These are phyloP conservation scores for Pseudocercospora vitis DNA, from an alignment of 2,329 filamentous ascomycete genomes.

Conservation along the genomic window DNA sequence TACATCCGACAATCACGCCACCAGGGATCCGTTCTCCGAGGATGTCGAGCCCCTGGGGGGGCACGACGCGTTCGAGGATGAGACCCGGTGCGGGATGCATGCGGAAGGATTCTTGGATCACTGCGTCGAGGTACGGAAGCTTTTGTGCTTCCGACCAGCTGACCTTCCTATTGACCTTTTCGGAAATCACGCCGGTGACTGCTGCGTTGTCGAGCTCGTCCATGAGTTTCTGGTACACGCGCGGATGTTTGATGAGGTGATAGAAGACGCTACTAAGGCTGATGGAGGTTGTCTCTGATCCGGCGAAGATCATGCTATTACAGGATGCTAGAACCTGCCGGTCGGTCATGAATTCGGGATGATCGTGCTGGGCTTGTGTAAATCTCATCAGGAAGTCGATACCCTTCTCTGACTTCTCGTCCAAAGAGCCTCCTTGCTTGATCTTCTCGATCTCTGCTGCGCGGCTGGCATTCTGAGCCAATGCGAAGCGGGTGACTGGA, in stretches of 20 bases:
- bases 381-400: conserved; percentile 71
- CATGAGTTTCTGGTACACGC: conserved; percentile 56
- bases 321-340: conserved; percentile 68
- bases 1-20: conserved; percentile 73
- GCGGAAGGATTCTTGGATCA: conserved; percentile 75
- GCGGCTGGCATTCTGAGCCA: conserved; percentile 65
- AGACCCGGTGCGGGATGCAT: conserved; percentile 73
- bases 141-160: conserved; percentile 69
- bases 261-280: conserved; percentile 71
- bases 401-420: conserved; percentile 42
- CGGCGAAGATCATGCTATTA: conserved; percentile 68
- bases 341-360: conserved; percentile 71
- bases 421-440: conserved; percentile 41
- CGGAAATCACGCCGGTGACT: conserved; percentile 48
- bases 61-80: conserved; percentile 71
- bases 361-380: conserved; percentile 64
- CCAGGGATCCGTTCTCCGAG: conserved; percentile 62
- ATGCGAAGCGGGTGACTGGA: conserved; percentile 70
- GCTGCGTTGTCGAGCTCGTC: conserved; percentile 64
- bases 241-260: conserved; percentile 65
- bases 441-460: conserved; percentile 55
- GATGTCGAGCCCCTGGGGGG: conserved; percentile 63
- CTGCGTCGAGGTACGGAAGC: conserved; percentile 73
- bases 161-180: conserved; percentile 57
- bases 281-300: conserved; percentile 75